A percentile compares a stretch with the other conserved stretches of the same genome.
Evolutionary conservation across 768 basidiomycete species (phyloP).

Genomic region (Termitomyces sp.): DNA sequence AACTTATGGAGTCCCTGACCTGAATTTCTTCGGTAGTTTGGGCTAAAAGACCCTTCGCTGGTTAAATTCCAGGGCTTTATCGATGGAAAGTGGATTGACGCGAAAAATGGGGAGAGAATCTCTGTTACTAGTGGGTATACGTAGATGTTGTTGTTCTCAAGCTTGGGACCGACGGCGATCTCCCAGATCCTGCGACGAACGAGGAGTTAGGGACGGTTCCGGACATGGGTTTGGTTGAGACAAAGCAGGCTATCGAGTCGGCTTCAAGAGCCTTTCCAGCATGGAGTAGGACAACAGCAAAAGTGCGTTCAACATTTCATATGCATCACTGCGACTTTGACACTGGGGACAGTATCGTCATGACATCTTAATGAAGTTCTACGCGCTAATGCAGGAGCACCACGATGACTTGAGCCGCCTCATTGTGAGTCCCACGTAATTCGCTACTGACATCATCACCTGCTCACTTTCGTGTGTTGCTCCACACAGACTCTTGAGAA

Average conservation of each 20-base stretch:
- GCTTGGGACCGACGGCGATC: background rate
- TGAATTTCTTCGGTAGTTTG: constrained; percentile 43
- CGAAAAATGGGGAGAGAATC: constrained; percentile 70
- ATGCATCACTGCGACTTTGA: background rate
- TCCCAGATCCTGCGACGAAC: constrained; percentile 81
- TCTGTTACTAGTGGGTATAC: constrained; percentile 66
- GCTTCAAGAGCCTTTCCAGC: constrained; percentile 77
- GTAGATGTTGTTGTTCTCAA: background rate
- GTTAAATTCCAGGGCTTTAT: constrained; percentile 77
- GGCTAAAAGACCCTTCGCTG: constrained; percentile 73
- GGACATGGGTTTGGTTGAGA: constrained; percentile 86
- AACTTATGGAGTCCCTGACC: background rate
- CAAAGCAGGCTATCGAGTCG: constrained; percentile 78
- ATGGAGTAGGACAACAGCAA: constrained; percentile 87
- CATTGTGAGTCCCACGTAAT: constrained; percentile 51
- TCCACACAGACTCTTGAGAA: constrained; percentile 82
- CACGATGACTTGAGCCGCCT: constrained; percentile 84
- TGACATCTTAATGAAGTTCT: constrained; percentile 79
- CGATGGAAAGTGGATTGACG: constrained; percentile 83
- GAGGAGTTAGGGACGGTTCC: constrained; percentile 83
- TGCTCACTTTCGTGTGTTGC: constrained; percentile 3
- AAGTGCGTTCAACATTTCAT: constrained; percentile 40
- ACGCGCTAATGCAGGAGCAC: constrained; percentile 75
- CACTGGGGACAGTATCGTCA: constrained; percentile 59
- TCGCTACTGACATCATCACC: constrained; percentile 22